Evolutionary conservation across 768 basidiomycete species (phyloP).

Genomic region (Podaxis carcinomalis): DNA sequence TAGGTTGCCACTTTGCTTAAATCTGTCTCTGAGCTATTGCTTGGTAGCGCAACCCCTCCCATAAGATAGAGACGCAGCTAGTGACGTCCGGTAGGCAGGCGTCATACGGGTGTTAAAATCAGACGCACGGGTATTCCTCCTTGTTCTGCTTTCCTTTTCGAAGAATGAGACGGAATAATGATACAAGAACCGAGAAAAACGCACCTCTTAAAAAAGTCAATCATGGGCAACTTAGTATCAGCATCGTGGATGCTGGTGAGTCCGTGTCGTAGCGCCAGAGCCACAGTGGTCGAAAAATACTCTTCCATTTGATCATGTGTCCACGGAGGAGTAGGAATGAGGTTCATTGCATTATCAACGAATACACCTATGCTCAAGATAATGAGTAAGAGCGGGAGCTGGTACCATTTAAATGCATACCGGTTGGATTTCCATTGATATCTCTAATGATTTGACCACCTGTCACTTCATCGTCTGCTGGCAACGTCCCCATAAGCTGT

Average conservation of each 20-base stretch:
- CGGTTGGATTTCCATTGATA: slow-evolving; percentile 59
- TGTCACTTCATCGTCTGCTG: slow-evolving; percentile 43
- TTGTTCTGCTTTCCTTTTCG: slow-evolving; percentile 59
- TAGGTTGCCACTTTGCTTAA: slow-evolving; percentile 25
- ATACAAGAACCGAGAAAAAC: slow-evolving; percentile 14
- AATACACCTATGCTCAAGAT: slow-evolving; percentile 51
- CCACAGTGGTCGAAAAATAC: slow-evolving; percentile 60
- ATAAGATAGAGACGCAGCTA: slow-evolving; percentile 16
- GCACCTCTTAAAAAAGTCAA: slow-evolving; percentile 65
- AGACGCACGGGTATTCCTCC: slow-evolving; percentile 62
- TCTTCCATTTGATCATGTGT: slow-evolving; percentile 50
- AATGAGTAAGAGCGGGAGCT: not conserved
- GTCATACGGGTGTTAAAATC: not conserved
- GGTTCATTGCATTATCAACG: slow-evolving; percentile 82
- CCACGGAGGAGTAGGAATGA: slow-evolving; percentile 66
- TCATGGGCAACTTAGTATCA: slow-evolving; percentile 37
- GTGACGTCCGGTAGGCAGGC: not conserved
- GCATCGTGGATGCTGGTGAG: slow-evolving; percentile 91
- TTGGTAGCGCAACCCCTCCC: slow-evolving; percentile 5
- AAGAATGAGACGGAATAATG: not conserved
- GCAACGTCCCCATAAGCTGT: slow-evolving; percentile 56
- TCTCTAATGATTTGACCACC: slow-evolving; percentile 78
- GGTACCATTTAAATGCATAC: slow-evolving; percentile 25
- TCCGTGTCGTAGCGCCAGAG: slow-evolving; percentile 72
- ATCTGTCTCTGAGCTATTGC: not conserved